Conservation (phyloP, 371 early-diverging fungal species). For the Saksenaea oblongispora region DNA sequence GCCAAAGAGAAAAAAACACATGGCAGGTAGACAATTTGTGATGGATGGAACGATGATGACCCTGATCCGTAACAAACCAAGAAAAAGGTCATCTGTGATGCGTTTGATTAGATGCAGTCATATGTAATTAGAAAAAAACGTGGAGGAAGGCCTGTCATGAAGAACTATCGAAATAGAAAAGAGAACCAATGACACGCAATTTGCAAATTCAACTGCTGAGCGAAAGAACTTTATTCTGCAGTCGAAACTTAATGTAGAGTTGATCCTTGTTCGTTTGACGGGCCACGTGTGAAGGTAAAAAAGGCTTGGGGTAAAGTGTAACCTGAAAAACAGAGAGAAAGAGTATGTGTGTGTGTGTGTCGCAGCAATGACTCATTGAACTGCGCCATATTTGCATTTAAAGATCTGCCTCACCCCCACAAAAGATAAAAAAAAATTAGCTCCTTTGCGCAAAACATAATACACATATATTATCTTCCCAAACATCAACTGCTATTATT, state of each 20-base stretch:
- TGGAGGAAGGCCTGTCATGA: neutral
- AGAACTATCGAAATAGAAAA: neutral
- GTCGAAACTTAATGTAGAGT: neutral
- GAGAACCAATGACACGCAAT: neutral
- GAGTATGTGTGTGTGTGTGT: no score
- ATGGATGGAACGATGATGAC: constrained; percentile 1
- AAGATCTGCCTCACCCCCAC: neutral
- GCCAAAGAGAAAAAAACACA: constrained; percentile 2
- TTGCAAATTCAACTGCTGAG: neutral
- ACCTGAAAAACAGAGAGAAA: neutral
- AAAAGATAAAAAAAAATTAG: neutral
- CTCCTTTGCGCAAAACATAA: no score
- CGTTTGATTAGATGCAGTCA: neutral
- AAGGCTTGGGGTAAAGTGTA: neutral
- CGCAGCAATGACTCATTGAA: neutral
- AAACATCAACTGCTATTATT: no score
- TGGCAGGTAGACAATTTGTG: neutral
- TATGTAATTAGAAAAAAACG: neutral
- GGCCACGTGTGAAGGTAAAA: neutral
- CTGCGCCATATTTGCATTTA: neutral
- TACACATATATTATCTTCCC: no score
- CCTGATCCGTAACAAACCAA: neutral
- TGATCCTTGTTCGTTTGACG: neutral
- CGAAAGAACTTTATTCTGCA: neutral
- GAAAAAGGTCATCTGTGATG: neutral